These are phyloP conservation scores for Cercospora citrullina DNA, from an alignment of 2,329 filamentous ascomycete species.

Conservation along the genomic window DNA sequence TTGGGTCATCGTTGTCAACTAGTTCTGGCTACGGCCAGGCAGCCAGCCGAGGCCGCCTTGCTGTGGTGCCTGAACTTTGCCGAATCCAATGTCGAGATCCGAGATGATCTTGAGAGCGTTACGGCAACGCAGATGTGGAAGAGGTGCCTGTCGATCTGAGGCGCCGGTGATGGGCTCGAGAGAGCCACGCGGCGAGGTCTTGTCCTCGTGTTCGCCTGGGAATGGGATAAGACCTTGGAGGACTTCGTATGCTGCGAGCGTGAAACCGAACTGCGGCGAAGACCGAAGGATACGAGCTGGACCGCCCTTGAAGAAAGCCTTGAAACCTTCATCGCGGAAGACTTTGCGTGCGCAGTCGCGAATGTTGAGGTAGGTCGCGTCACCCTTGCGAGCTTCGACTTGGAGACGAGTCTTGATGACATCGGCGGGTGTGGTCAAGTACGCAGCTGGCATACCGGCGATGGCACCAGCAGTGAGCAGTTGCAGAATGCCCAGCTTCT, in stretches of 20 bases:
- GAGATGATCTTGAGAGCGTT: slow-evolving; percentile 96
- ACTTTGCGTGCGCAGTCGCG: slow-evolving; percentile 83
- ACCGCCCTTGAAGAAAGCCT: slow-evolving; percentile 97
- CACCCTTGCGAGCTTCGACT: slow-evolving; percentile 95
- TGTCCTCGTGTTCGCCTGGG: slow-evolving; percentile 61
- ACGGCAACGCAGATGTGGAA: slow-evolving; percentile 70
- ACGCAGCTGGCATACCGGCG: slow-evolving; percentile 59
- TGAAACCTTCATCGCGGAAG: slow-evolving; percentile 86
- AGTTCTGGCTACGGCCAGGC: not conserved
- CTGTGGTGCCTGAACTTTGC: slow-evolving; percentile 58
- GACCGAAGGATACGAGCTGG: slow-evolving; percentile 92
- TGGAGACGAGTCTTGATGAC: slow-evolving; percentile 99
- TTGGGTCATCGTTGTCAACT: not conserved
- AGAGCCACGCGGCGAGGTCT: slow-evolving; percentile 55
- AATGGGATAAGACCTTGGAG: slow-evolving; percentile 78
- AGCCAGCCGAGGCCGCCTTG: slow-evolving; percentile 20
- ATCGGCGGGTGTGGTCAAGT: slow-evolving; percentile 95
- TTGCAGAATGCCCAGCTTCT: slow-evolving; percentile 87
- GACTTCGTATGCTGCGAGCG: slow-evolving; percentile 90
- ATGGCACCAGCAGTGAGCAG: slow-evolving; percentile 94
- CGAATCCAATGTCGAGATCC: slow-evolving; percentile 92
- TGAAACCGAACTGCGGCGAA: slow-evolving; percentile 97
- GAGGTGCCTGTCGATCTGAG: slow-evolving; percentile 62
- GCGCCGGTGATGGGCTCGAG: slow-evolving; percentile 65
- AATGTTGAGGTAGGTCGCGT: slow-evolving; percentile 81